Conservation (phyloP, 2,329 filamentous ascomycete genomes). For the Tolypocladium amazonense region DNA sequence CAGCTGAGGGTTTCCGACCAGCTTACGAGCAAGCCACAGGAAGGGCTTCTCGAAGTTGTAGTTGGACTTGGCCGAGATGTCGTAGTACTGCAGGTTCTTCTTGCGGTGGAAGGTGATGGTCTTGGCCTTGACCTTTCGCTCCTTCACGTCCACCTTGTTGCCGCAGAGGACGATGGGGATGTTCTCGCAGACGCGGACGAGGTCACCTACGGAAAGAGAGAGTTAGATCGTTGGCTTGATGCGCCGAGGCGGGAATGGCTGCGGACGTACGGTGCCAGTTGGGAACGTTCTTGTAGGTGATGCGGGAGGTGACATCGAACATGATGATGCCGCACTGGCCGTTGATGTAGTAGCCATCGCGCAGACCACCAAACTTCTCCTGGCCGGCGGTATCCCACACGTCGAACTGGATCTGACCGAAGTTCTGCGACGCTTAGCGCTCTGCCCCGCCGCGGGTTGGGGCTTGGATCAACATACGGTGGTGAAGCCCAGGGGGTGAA, state of each 20-base stretch:
- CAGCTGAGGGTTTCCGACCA: constrained; percentile 72
- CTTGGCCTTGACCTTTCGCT: constrained; percentile 99
- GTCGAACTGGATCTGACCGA: constrained; percentile 94
- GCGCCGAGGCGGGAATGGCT: background rate
- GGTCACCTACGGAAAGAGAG: constrained; percentile 55
- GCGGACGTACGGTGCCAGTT: constrained; percentile 94
- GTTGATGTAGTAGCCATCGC: constrained; percentile 99
- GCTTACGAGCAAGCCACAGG: constrained; percentile 97
- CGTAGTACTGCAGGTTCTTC: constrained; percentile 99
- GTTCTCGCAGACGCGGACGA: constrained; percentile 98
- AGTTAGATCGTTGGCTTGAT: background rate
- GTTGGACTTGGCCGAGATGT: constrained; percentile 99
- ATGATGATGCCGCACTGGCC: constrained; percentile 99
- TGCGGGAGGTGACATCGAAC: constrained; percentile 98
- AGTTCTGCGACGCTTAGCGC: constrained; percentile 49
- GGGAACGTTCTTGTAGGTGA: constrained; percentile 99
- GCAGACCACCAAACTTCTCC: constrained; percentile 98
- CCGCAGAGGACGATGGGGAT: constrained; percentile 96
- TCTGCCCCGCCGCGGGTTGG: background rate
- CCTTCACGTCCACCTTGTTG: constrained; percentile 99
- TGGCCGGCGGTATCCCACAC: constrained; percentile 99
- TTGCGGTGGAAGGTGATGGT: constrained; percentile 99
- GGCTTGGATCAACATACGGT: constrained; percentile 59
- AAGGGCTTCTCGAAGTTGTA: constrained; percentile 99
- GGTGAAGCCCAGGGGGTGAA: constrained; percentile 95